Evolutionary conservation across 257 asterid species (phyloP).

Genomic region (Penstemon eatonii): DNA sequence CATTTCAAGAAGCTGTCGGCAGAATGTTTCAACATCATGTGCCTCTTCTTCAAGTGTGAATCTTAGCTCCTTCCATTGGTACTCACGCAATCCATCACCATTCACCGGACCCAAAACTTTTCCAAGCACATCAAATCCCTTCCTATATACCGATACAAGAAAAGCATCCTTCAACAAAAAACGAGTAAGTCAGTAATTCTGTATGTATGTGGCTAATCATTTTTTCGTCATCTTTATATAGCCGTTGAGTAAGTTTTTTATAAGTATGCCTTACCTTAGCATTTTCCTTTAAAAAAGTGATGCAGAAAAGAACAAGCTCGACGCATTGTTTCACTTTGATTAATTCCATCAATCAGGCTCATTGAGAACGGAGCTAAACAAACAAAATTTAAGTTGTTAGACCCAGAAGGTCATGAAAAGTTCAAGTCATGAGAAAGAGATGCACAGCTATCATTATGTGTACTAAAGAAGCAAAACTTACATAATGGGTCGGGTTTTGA

Average conservation of each 20-base stretch:
- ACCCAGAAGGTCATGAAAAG: conserved; percentile 16
- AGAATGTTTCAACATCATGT: conserved; percentile 55
- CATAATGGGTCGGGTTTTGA: conserved; percentile 70
- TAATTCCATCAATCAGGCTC: conserved; percentile 84
- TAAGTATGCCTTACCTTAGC: conserved; percentile 57
- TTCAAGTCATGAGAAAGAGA: conserved; percentile 16
- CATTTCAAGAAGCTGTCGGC: conserved; percentile 68
- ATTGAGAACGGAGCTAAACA: conserved; percentile 58
- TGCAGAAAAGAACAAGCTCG: conserved; percentile 87
- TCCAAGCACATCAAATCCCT: conserved; percentile 79
- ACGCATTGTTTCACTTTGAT: conserved; percentile 76
- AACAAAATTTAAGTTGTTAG: conserved; percentile 22
- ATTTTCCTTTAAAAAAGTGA: conserved; percentile 53
- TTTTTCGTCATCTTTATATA: conserved; percentile 6
- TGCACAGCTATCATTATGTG: conserved; percentile 10
- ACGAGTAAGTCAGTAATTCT: conserved; percentile 27
- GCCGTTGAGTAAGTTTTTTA: not conserved
- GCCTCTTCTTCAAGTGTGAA: conserved; percentile 60
- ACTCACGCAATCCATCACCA: conserved; percentile 50
- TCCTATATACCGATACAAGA: conserved; percentile 67
- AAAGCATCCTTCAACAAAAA: conserved; percentile 69
- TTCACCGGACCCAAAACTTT: conserved; percentile 57
- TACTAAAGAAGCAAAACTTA: conserved; percentile 40
- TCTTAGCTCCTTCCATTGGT: conserved; percentile 79
- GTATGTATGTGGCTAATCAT: not conserved